A percentile compares a stretch with the other conserved stretches of the same genome.
phyloP scores from a whole-genome alignment of 306 rosid species.

The Malus sylvestris region DNA sequence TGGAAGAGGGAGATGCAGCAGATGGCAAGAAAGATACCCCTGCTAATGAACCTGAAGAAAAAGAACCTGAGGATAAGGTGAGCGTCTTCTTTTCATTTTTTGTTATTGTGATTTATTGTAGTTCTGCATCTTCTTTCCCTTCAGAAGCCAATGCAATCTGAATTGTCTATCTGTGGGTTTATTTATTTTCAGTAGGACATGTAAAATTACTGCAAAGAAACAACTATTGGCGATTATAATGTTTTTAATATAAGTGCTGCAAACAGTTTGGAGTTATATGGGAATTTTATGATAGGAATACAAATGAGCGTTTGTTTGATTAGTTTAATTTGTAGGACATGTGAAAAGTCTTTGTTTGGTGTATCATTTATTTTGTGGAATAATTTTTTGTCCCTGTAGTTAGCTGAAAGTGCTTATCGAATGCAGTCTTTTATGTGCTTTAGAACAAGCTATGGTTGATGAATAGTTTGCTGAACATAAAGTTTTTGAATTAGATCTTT shows the following conservation, averaged over 20 bases:
- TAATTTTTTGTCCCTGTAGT: background rate
- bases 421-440: background rate
- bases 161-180: background rate
- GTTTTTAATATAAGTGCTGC: background rate
- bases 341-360: background rate
- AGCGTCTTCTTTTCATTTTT: background rate
- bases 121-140: background rate
- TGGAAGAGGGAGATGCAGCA: conserved; percentile 40
- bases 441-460: background rate
- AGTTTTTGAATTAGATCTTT: background rate
- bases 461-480: background rate
- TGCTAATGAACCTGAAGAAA: conserved; percentile 58
- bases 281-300: background rate
- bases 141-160: background rate
- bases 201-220: background rate
- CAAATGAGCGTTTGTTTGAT: background rate
- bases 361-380: background rate
- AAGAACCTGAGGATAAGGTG: conserved; percentile 86
- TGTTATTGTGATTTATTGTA: background rate
- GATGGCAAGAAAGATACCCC: conserved; percentile 50
- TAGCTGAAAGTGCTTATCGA: background rate
- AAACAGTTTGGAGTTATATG: background rate
- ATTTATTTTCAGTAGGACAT: background rate
- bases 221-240: background rate
- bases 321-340: background rate